A percentile compares a stretch with the other conserved stretches of the same genome.
Conservation (phyloP, 495 filamentous ascomycete genomes). For the Chaetomidium leptoderma region DNA sequence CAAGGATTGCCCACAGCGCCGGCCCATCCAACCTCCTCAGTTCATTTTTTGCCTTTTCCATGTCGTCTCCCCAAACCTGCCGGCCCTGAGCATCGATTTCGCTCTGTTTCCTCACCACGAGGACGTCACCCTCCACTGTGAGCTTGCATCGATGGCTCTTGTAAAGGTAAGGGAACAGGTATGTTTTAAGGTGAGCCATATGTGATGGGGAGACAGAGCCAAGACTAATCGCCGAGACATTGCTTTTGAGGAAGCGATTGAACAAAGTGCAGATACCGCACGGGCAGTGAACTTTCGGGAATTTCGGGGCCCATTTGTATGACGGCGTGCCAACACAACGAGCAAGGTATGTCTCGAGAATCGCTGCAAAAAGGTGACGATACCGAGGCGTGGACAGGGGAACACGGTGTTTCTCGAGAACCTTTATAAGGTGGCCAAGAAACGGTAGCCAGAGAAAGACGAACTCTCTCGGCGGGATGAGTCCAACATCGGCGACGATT, state of each 20-base stretch:
- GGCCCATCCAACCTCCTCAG: slow-evolving; percentile 2
- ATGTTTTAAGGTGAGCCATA: neutral
- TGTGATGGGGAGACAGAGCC: neutral
- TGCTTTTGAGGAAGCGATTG: slow-evolving; percentile 9
- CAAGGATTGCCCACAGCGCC: slow-evolving; percentile 1
- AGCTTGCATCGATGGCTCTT: neutral
- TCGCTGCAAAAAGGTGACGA: slow-evolving; percentile 18
- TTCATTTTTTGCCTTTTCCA: neutral
- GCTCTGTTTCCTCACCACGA: slow-evolving; percentile 3
- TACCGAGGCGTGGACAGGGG: slow-evolving; percentile 13
- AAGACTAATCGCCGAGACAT: neutral
- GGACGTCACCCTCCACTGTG: neutral
- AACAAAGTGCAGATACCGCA: slow-evolving; percentile 12
- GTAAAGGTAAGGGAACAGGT: neutral
- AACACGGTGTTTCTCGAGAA: slow-evolving; percentile 10
- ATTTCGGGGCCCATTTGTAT: neutral
- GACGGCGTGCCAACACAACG: slow-evolving; percentile 5
- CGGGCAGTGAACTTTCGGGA: neutral
- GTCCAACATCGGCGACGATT: slow-evolving; percentile 8
- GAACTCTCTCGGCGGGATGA: slow-evolving; percentile 15
- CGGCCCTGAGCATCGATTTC: neutral
- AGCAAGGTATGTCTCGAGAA: slow-evolving; percentile 15
- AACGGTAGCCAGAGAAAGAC: slow-evolving; percentile 23
- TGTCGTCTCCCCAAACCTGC: neutral
- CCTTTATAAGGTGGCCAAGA: slow-evolving; percentile 7